These are phyloP conservation scores for Pelargonium australe DNA, from an alignment of 441 rosid genomes.

Conservation along the genomic window DNA sequence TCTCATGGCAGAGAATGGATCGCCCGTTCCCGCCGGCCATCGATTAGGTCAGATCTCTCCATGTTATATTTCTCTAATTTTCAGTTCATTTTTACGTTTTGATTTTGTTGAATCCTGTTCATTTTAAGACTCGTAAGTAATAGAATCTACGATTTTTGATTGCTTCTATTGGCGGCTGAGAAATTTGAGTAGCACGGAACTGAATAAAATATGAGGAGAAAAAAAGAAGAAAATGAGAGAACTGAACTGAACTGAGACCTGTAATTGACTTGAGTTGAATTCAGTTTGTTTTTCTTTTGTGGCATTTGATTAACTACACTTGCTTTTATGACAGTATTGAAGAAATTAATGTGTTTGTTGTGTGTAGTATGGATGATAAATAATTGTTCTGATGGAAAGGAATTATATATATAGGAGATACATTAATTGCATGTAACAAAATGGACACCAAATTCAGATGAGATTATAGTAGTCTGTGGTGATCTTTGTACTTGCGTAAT, in stretches of 20 bases:
- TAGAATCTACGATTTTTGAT: not conserved
- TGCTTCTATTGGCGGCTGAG: slow-evolving; percentile 2
- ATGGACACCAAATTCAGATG: not conserved
- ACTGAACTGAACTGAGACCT: not conserved
- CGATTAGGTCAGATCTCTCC: slow-evolving; percentile 2
- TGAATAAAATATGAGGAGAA: not conserved
- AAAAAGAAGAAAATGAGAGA: not conserved
- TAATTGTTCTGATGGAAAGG: not conserved
- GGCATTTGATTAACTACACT: not conserved
- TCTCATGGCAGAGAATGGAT: slow-evolving; percentile 2
- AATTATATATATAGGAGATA: not conserved
- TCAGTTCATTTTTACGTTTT: not conserved
- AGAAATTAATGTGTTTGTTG: not conserved
- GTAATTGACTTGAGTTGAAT: not conserved
- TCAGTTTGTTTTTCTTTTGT: not conserved
- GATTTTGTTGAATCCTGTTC: not conserved
- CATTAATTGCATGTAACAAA: too few species aligned
- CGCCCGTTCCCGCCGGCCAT: not conserved
- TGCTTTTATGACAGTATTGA: not conserved
- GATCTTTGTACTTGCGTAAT: too few species aligned
- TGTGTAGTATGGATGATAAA: not conserved
- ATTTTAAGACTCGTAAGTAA: not conserved
- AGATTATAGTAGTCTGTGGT: too few species aligned
- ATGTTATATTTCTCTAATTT: not conserved
- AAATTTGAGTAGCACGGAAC: not conserved